These are phyloP conservation scores for Hibiscus syriacus DNA, from an alignment of 345 rosid species.

Conservation along the genomic window DNA sequence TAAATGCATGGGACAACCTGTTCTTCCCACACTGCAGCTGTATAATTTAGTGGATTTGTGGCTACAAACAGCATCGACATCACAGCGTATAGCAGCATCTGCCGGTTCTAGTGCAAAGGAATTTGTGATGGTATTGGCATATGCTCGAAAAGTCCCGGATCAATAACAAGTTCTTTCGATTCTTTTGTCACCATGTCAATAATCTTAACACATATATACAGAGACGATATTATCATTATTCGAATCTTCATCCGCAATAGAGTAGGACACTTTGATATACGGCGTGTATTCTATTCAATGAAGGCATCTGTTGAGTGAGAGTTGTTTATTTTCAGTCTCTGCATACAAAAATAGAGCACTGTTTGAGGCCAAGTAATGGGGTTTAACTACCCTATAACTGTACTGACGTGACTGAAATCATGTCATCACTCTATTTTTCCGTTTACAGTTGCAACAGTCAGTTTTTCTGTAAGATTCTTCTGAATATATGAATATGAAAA, in stretches of 20 bases:
- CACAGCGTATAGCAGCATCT: conserved; percentile 39
- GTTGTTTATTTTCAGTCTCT: too few species aligned
- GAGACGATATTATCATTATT: neutral
- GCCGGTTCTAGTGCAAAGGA: conserved; percentile 80
- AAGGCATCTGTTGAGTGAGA: neutral
- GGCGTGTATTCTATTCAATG: conserved; percentile 14
- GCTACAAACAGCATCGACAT: conserved; percentile 43
- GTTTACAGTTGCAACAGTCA: neutral
- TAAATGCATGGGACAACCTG: conserved; percentile 67
- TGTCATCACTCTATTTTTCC: neutral
- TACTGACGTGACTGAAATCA: too few species aligned
- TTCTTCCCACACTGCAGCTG: conserved; percentile 51
- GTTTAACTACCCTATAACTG: too few species aligned
- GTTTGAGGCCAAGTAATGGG: neutral
- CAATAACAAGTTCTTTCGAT: conserved; percentile 9
- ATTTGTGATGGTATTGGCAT: conserved; percentile 66
- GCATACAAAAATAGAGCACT: too few species aligned
- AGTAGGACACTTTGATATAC: neutral
- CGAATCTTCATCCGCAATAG: neutral
- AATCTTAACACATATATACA: neutral
- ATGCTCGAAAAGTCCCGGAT: conserved; percentile 41
- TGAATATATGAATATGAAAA: too few species aligned
- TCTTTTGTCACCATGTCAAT: neutral
- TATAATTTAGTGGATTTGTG: conserved; percentile 60
- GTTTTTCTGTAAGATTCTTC: neutral